These are phyloP conservation scores for Blepharisma japonicum DNA, from an alignment of 73 alveolate genomes.

Conservation along the genomic window DNA sequence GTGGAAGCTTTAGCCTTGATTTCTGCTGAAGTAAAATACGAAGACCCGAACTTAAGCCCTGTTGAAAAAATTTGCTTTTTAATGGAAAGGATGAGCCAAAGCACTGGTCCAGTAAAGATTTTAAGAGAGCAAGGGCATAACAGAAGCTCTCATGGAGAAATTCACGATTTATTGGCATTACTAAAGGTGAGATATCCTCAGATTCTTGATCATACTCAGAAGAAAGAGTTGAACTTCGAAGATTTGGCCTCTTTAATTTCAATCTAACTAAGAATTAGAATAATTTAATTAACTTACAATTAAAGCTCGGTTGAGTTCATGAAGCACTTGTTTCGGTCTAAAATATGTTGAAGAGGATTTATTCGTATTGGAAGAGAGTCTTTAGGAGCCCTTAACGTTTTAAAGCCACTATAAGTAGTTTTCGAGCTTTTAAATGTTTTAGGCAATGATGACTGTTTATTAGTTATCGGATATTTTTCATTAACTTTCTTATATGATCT, in stretches of 20 bases:
- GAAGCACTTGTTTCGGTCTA: no score
- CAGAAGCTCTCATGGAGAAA: not conserved
- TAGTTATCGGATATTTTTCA: no score
- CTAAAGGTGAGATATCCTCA: not conserved
- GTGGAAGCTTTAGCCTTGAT: conserved; percentile 69
- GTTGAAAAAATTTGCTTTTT: conserved; percentile 60
- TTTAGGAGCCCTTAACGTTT: no score
- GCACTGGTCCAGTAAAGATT: conserved; percentile 64
- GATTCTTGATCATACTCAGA: not conserved
- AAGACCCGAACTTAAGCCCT: conserved; percentile 52
- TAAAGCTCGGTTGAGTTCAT: no score
- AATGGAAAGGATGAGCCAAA: conserved; percentile 66
- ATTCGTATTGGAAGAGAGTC: no score
- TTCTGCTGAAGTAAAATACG: conserved; percentile 55
- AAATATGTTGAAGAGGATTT: no score
- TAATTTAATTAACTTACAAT: no score
- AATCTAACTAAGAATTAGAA: no score
- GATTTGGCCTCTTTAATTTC: not conserved
- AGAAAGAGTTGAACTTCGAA: not conserved
- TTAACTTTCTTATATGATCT: no score
- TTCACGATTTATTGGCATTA: not conserved
- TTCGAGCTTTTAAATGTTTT: no score
- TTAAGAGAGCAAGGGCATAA: conserved; percentile 47
- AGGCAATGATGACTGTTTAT: no score
- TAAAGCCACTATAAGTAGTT: no score